A percentile compares a stretch with the other conserved stretches of the same genome.
Conservation (phyloP, 768 basidiomycete species). For the Serendipita sp. region DNA sequence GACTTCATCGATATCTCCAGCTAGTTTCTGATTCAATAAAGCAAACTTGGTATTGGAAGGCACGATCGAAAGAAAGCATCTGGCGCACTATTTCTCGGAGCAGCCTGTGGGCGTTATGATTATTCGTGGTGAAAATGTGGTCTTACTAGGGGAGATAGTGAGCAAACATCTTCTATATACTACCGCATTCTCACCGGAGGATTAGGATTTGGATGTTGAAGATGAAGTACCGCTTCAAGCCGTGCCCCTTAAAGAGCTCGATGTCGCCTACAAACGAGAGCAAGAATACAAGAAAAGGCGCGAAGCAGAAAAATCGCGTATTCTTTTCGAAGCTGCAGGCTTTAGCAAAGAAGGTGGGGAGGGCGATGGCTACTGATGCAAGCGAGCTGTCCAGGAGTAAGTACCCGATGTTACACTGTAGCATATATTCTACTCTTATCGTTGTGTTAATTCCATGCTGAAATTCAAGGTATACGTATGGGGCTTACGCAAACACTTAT, state of each 20-base stretch:
- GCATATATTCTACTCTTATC: background rate
- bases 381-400: background rate
- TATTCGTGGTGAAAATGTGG: constrained; percentile 96
- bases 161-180: constrained; percentile 21
- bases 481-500: background rate
- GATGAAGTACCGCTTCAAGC: constrained; percentile 70
- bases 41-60: constrained; percentile 96
- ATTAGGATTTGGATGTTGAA: constrained; percentile 80
- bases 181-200: background rate
- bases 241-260: constrained; percentile 56
- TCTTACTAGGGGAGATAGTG: constrained; percentile 90
- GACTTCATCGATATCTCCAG: constrained; percentile 7
- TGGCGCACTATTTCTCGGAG: constrained; percentile 76
- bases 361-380: constrained; percentile 73
- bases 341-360: constrained; percentile 94
- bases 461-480: background rate
- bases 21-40: constrained; percentile 20
- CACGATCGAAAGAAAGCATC: constrained; percentile 88
- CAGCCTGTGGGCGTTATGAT: constrained; percentile 79
- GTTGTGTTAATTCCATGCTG: background rate
- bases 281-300: constrained; percentile 41
- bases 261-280: constrained; percentile 32
- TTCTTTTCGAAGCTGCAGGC: constrained; percentile 70
- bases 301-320: constrained; percentile 71
- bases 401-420: background rate